phyloP scores from a whole-genome alignment of 306 rosid species.

The Dryas octopetala region DNA sequence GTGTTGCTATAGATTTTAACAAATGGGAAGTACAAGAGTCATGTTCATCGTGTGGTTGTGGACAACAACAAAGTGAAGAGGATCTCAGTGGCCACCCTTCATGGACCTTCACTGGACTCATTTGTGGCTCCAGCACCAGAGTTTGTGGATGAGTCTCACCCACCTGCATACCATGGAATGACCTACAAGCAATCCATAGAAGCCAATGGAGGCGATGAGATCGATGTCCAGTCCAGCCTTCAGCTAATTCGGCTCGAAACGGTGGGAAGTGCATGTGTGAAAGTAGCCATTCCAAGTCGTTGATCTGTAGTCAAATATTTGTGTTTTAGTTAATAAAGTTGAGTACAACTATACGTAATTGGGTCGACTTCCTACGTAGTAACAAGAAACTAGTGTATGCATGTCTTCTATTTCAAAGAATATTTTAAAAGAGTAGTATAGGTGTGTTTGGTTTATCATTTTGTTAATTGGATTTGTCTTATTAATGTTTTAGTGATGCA shows the following conservation, averaged over 20 bases:
- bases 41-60: constrained; percentile 55
- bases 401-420: too few species aligned
- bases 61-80: constrained; percentile 47
- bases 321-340: neutral
- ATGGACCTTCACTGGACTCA: constrained; percentile 52
- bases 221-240: constrained; percentile 28
- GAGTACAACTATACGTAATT: neutral
- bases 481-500: too few species aligned
- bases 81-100: constrained; percentile 48
- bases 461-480: too few species aligned
- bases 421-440: too few species aligned
- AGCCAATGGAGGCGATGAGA: constrained; percentile 35
- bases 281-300: too few species aligned
- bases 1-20: constrained; percentile 39
- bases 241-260: constrained; percentile 12
- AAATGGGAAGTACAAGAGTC: constrained; percentile 62
- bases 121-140: constrained; percentile 37
- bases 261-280: too few species aligned
- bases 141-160: constrained; percentile 46
- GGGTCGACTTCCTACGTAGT: too few species aligned
- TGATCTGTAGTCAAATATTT: neutral
- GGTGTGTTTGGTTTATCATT: too few species aligned
- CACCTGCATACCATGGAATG: constrained; percentile 33
- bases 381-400: too few species aligned
- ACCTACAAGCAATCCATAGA: constrained; percentile 49